A percentile compares a stretch with the other conserved stretches of the same genome.
Evolutionary conservation across 352 stramenopile genomes (phyloP).

Genomic region (Globisporangium lucens): DNA sequence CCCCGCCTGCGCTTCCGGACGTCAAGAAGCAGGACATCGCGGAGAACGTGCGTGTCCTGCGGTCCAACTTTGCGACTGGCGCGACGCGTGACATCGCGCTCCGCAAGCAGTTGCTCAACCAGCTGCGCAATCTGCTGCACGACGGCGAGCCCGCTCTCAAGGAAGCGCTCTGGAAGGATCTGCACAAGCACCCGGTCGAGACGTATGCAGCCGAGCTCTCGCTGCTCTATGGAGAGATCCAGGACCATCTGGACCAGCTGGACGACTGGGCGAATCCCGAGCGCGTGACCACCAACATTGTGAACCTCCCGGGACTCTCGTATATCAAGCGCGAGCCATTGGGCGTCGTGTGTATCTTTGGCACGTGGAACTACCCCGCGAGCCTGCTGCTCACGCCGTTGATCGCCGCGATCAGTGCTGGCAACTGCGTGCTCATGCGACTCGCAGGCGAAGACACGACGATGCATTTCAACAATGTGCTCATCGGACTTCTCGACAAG

Average conservation of each 20-base stretch:
- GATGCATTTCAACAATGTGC: constrained; percentile 46
- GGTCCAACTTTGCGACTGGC: not conserved
- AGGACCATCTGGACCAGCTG: constrained; percentile 76
- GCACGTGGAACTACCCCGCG: constrained; percentile 93
- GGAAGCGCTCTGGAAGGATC: constrained; percentile 56
- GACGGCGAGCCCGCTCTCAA: constrained; percentile 46
- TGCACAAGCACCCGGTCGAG: constrained; percentile 77
- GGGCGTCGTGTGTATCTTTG: constrained; percentile 87
- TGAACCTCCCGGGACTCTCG: constrained; percentile 51
- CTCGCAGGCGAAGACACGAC: constrained; percentile 86
- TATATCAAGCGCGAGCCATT: constrained; percentile 72
- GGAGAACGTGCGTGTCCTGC: not conserved
- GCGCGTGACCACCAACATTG: constrained; percentile 43
- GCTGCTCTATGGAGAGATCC: constrained; percentile 56
- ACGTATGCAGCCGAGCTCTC: constrained; percentile 47
- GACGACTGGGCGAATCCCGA: constrained; percentile 57
- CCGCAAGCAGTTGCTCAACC: constrained; percentile 8
- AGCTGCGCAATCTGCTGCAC: constrained; percentile 51
- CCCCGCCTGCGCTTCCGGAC: not conserved
- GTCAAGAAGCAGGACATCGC: not conserved
- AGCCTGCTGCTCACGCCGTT: constrained; percentile 74
- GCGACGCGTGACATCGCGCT: not conserved
- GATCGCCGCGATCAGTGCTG: constrained; percentile 76
- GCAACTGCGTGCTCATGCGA: constrained; percentile 94
- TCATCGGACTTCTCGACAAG: constrained; percentile 63